Conservation (phyloP, 1,284 basidiomycete genomes). For the Fomes fomentarius region DNA sequence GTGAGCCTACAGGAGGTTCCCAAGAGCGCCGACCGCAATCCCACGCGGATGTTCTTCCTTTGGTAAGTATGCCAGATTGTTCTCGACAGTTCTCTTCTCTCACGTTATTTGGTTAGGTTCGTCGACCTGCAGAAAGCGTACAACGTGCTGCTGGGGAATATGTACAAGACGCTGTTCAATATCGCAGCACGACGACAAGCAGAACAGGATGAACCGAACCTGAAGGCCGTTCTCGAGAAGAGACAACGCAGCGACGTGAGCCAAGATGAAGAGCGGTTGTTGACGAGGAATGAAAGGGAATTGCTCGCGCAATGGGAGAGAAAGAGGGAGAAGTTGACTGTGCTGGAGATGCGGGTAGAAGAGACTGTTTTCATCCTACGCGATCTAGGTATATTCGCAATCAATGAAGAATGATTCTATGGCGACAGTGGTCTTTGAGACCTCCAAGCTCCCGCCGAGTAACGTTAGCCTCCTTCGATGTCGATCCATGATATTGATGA, state of each 20-base stretch:
- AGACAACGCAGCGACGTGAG: conserved; percentile 81
- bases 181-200: conserved; percentile 71
- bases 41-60: conserved; percentile 84
- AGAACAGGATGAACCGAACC: conserved; percentile 67
- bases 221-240: conserved; percentile 78
- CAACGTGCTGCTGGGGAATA: conserved; percentile 69
- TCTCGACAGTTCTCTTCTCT: not conserved
- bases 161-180: conserved; percentile 91
- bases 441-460: too few relatives aligned
- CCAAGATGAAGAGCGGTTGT: conserved; percentile 61
- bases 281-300: conserved; percentile 76
- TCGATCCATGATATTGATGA: too few relatives aligned
- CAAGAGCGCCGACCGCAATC: conserved; percentile 85
- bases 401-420: conserved; percentile 30
- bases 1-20: conserved; percentile 92
- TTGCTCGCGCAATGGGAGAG: conserved; percentile 67
- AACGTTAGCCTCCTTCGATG: too few relatives aligned
- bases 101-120: conserved; percentile 50
- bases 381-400: conserved; percentile 55
- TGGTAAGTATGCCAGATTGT: conserved; percentile 60
- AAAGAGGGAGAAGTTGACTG: conserved; percentile 70
- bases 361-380: conserved; percentile 84
- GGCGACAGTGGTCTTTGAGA: too few relatives aligned
- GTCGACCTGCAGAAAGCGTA: conserved; percentile 86
- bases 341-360: conserved; percentile 82